Percentiles rank a stretch among this genome's conserved stretches.
These are phyloP conservation scores for Phanerochaete sordida DNA, from an alignment of 768 basidiomycete genomes.

Conservation along the genomic window DNA sequence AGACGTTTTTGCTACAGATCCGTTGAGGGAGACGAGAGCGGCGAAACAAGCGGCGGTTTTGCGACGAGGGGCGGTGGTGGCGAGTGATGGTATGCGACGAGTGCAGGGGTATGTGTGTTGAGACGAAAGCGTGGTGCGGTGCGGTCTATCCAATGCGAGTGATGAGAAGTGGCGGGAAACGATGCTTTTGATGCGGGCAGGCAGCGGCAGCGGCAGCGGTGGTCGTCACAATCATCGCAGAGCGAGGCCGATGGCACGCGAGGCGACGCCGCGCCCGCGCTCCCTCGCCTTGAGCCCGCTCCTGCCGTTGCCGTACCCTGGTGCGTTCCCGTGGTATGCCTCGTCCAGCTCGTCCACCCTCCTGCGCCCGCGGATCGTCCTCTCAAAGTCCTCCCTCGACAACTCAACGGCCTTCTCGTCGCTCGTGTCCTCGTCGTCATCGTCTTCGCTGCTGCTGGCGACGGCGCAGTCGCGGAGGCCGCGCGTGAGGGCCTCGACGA, in stretches of 20 bases:
- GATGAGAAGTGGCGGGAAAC: neutral
- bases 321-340: constrained; percentile 36
- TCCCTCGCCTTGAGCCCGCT: constrained; percentile 55
- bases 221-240: neutral
- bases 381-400: constrained; percentile 1
- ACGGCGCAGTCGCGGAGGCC: constrained; percentile 25
- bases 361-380: constrained; percentile 45
- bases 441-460: constrained; percentile 15
- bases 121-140: neutral
- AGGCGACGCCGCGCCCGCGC: constrained; percentile 21
- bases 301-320: constrained; percentile 61
- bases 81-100: neutral
- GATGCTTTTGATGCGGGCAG: neutral
- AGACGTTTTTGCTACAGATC: constrained; percentile 1
- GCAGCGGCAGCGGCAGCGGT: neutral
- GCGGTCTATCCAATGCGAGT: neutral
- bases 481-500: constrained; percentile 37
- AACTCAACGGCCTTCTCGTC: neutral
- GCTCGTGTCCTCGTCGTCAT: constrained; percentile 7
- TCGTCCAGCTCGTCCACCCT: constrained; percentile 52
- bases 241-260: constrained; percentile 9
- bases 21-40: neutral
- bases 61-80: neutral
- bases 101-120: neutral
- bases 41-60: neutral